Evolutionary conservation across 1,284 basidiomycete genomes (phyloP), one percentile per base, ranked within the genome.

Genomic region (Naganishia cerealis): DNA sequence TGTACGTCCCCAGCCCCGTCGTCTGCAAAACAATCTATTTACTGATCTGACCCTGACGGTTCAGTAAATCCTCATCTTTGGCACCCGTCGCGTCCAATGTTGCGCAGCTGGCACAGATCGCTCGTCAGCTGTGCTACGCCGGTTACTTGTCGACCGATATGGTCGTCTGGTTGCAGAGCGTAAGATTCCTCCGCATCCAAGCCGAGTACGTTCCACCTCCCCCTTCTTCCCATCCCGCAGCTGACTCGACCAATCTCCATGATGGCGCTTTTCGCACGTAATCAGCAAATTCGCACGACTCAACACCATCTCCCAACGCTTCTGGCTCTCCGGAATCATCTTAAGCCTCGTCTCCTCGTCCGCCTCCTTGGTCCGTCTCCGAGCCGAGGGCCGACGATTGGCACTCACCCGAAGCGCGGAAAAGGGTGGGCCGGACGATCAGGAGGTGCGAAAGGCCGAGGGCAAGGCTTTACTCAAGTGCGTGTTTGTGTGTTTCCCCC

Each of bases 271-370:
- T 15, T 12, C 3, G 36, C 9, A 39, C 13, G 18, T 21, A 58
- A 85, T 88, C 43, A 87, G 87, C 62, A 89, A 87, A 39, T 84
- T 87, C 16, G 84, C 87, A 69, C 86, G 83, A 72, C 83, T 94
- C 65, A 82, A 86, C 71, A 90, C 87, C 78, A 84, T 87, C 43
- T 88, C 93, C 5, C 90, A 90, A 77, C 87, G 90, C 65, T 90
- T 94, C 81, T 99, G 95, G 95, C 83, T 97, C 53, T 84, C 88
- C 12, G 96, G 94, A 2, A 92, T 97, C 72, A 71, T 88, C 39
- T 87, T 91, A 75, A 92, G 89, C 75, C 84, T 94, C 54, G 80
- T 85, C 77, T 88, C 50, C 75, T 90, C 75, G 18, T 59, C 71
- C 3, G 73, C 81, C 0, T 77, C 78, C 12, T 73, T 81, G 52